phyloP scores from a whole-genome alignment of 2,329 filamentous ascomycete species.

The Chrysoporthe deuterocubensis region DNA sequence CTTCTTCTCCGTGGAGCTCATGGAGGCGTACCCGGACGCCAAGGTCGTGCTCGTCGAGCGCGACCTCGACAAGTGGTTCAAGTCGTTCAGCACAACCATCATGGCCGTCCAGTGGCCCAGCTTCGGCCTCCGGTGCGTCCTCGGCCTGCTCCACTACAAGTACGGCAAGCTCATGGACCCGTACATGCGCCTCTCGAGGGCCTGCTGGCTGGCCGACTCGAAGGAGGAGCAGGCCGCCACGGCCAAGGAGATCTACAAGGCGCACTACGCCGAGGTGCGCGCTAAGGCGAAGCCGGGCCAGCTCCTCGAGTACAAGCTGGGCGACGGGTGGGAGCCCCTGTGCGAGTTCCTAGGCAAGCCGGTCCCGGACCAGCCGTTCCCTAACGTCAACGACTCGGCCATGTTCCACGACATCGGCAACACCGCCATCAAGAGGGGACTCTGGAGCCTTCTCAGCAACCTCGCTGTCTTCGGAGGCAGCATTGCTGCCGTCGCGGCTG shows the following conservation, averaged over 20 bases:
- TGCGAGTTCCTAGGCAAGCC: conserved; percentile 26
- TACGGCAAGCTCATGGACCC: conserved; percentile 24
- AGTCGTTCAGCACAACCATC: conserved; percentile 32
- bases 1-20: conserved; percentile 38
- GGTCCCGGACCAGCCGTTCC: conserved; percentile 24
- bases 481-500: conserved; percentile 18
- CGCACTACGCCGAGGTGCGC: conserved; percentile 23
- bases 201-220: conserved; percentile 7
- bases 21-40: conserved; percentile 49
- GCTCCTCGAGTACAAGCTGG: conserved; percentile 26
- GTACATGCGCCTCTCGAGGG: conserved; percentile 20
- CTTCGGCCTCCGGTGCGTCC: conserved; percentile 19
- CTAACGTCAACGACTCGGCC: conserved; percentile 23
- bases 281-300: conserved; percentile 14
- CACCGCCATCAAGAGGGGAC: conserved; percentile 10
- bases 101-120: conserved; percentile 21
- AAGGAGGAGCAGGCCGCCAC: conserved; percentile 24
- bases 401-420: conserved; percentile 22
- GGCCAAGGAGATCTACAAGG: conserved; percentile 24
- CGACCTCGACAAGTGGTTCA: conserved; percentile 38
- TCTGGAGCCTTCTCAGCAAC: conserved; percentile 17
- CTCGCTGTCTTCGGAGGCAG: conserved; percentile 19
- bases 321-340: conserved; percentile 27
- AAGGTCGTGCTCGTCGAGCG: conserved; percentile 45
- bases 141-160: conserved; percentile 19